Evolutionary conservation across 2,329 filamentous ascomycete genomes (phyloP).

Genomic region (Penicillium sp.): DNA sequence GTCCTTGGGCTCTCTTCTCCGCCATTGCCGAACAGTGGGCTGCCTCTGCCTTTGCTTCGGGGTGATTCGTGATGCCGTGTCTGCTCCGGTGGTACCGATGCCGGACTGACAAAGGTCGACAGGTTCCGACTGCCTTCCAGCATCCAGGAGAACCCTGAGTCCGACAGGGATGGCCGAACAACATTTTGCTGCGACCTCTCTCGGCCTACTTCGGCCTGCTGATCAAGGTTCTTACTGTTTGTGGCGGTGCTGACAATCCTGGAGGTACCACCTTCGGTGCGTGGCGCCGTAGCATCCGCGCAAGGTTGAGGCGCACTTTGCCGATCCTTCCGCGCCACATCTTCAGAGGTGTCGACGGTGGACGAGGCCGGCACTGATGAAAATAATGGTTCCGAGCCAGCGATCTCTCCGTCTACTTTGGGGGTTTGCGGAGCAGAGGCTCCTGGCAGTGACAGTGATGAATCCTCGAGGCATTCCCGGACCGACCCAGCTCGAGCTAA

Average conservation of each 20-base stretch:
- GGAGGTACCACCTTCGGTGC: constrained; percentile 8
- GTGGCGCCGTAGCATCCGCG: constrained; percentile 10
- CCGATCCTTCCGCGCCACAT: constrained; percentile 7
- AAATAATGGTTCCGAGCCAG: neutral
- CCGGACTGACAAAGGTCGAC: constrained; percentile 47
- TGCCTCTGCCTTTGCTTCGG: constrained; percentile 32
- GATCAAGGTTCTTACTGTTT: constrained; percentile 4
- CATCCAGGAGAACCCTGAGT: constrained; percentile 53
- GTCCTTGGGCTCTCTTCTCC: constrained; percentile 30
- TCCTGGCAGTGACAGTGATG: constrained; percentile 35
- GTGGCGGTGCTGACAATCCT: constrained; percentile 8
- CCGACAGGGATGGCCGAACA: constrained; percentile 43
- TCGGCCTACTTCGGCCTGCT: constrained; percentile 14
- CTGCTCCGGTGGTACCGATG: constrained; percentile 46
- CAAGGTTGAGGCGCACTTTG: constrained; percentile 2
- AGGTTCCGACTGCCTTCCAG: constrained; percentile 45
- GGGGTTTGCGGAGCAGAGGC: constrained; percentile 5
- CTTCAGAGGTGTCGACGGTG: neutral
- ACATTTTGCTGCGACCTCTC: constrained; percentile 23
- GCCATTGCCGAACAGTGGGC: constrained; percentile 34
- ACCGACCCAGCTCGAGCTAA: constrained; percentile 45
- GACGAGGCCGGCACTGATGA: neutral
- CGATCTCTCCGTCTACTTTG: constrained; percentile 4
- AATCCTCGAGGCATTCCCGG: constrained; percentile 43
- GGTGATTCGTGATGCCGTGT: constrained; percentile 34